Evolutionary conservation across 2,329 filamentous ascomycete species (phyloP).

Genomic region (Lasiodiplodia hormozganensis): DNA sequence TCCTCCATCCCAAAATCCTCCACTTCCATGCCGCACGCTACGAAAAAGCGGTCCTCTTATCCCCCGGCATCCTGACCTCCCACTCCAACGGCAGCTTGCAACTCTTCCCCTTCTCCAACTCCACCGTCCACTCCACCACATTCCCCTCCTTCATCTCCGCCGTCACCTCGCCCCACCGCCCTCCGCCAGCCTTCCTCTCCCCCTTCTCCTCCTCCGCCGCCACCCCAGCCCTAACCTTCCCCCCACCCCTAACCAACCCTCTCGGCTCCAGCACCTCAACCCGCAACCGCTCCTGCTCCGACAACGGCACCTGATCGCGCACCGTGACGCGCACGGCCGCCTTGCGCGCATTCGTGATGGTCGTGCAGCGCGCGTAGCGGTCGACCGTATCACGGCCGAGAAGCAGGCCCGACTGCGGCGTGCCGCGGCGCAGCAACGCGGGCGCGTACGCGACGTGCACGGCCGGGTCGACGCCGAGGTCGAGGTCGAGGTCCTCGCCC

Average conservation of each 20-base stretch:
- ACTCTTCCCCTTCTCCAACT: constrained; percentile 56
- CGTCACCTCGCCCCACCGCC: constrained; percentile 32
- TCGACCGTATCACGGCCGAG: constrained; percentile 55
- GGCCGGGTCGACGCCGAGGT: constrained; percentile 66
- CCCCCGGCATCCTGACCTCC: constrained; percentile 62
- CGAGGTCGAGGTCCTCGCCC: constrained; percentile 61
- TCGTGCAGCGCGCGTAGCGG: constrained; percentile 58
- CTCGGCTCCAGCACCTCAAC: constrained; percentile 60
- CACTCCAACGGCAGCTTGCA: constrained; percentile 68
- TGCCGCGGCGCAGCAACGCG: constrained; percentile 59
- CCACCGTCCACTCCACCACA: constrained; percentile 34
- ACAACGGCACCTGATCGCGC: constrained; percentile 68
- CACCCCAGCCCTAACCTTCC: constrained; percentile 28
- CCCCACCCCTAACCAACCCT: constrained; percentile 47
- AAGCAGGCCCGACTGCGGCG: constrained; percentile 57
- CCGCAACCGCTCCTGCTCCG: constrained; percentile 64
- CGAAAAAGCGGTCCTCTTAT: constrained; percentile 49
- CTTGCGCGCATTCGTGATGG: constrained; percentile 58
- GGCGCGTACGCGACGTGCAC: constrained; percentile 64
- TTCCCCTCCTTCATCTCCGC: constrained; percentile 32
- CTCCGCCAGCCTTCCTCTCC: constrained; percentile 27
- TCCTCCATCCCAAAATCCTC: not conserved
- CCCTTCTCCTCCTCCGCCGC: constrained; percentile 34
- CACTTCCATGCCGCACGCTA: not conserved
- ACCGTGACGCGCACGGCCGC: constrained; percentile 57